Base-by-base conservation (phyloP, 257 asterid species). In the Scutellaria barbata region DNA sequence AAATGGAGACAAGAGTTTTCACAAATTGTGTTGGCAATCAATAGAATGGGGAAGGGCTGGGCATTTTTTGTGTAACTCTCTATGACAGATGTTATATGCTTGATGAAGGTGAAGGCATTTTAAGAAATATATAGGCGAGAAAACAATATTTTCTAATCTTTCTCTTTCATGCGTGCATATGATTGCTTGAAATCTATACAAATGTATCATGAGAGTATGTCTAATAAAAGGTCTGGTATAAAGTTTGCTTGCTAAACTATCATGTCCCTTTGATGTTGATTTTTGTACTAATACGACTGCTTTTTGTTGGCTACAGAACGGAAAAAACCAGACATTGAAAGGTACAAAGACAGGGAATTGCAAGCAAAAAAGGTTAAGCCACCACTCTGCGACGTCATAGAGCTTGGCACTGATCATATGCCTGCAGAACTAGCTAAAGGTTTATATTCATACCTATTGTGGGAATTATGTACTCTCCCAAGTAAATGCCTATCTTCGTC, bases 381-480 rank as follows among this genome's bases (percentile, higher is more conserved):
- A 9, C 86, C 78, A 16, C 86, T 92, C 45, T 73, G 81, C 74
- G 47, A 89, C 75, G 81, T 76, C 35, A 83, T 89, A 30, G 76
- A 30, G 48, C 77, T 86, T 83, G 85, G 64, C 47, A 47, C 79
- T 0, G 83, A 76, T 60, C 80, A 88, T 76, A 69, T 86, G 67
- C 96, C 96, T 6, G 92, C 86, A 35, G 98, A 92, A 77, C 83
- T 89, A 69, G 89, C 83, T 33, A 71, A 69, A 85, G 92, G 91
- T 82, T 40, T 57, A 69, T 79, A 30, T 57, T 63, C 56, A 46
- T 54, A 58, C 50, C 43, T 43, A 51, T 42, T 59, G 13, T 47
- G 22, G 9, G 40, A 64, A 67, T 54, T 55, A 46, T 20, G 17
- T 41, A 71, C 8, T 30, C 9, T 7, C 43, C 45, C 8, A 22